phyloP scores from a whole-genome alignment of 768 basidiomycete species.

The Pleurotus tuoliensis region DNA sequence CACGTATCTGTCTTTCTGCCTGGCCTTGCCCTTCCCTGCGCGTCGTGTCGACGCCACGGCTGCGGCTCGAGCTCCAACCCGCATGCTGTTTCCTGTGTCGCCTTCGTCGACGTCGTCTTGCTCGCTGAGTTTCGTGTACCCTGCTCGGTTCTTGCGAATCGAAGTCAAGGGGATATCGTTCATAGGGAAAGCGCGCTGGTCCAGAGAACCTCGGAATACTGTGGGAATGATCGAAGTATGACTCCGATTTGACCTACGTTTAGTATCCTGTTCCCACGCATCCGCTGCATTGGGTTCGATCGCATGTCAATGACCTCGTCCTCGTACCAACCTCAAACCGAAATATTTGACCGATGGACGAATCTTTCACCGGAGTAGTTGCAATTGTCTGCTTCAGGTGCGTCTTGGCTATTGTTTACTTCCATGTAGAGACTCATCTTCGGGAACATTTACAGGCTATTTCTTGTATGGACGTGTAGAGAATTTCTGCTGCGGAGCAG shows the following conservation, averaged over 20 bases:
- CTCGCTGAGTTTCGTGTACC: slow-evolving; percentile 38
- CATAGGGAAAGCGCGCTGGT: slow-evolving; percentile 29
- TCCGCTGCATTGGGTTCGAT: no score
- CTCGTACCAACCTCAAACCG: no score
- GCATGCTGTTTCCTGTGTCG: slow-evolving; percentile 12
- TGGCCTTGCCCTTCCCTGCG: slow-evolving; percentile 25
- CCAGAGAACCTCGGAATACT: no score
- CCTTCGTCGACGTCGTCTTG: not conserved
- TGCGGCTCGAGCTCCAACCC: slow-evolving; percentile 22
- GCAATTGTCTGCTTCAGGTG: not conserved
- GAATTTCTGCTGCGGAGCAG: not conserved
- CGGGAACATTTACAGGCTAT: not conserved
- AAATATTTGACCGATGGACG: no score
- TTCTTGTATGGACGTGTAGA: not conserved
- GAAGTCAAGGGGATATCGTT: slow-evolving; percentile 71
- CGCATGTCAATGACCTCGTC: no score
- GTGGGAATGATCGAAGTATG: no score
- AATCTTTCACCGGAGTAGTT: no score
- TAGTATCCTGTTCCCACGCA: no score
- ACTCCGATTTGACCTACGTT: no score
- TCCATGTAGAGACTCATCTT: not conserved
- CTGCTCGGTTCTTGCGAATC: slow-evolving; percentile 49
- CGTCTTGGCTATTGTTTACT: not conserved
- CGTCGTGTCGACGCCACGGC: slow-evolving; percentile 20
- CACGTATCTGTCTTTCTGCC: slow-evolving; percentile 49